Conservation (phyloP, 2,329 filamentous ascomycete species). For the Trichothecium roseum region DNA sequence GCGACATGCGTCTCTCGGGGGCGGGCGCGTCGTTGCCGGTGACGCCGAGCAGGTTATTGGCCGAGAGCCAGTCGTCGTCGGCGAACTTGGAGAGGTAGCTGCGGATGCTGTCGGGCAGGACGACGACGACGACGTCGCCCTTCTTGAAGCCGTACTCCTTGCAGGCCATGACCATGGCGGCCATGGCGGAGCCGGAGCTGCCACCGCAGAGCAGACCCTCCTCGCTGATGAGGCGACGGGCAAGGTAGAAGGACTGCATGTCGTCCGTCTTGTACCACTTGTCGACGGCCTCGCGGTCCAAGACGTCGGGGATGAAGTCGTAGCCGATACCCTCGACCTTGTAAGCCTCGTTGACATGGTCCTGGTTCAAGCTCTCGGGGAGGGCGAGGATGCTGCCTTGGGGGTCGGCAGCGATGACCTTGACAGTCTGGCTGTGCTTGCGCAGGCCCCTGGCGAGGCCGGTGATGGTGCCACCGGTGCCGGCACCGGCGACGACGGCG, state of each 20-base stretch:
- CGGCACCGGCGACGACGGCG: conserved; percentile 81
- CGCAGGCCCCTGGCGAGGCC: conserved; percentile 75
- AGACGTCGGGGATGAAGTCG: conserved; percentile 92
- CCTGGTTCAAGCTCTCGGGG: conserved; percentile 69
- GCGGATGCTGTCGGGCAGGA: conserved; percentile 91
- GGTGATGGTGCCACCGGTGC: conserved; percentile 91
- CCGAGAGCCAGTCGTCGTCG: conserved; percentile 97
- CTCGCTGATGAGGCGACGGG: conserved; percentile 83
- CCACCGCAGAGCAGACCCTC: conserved; percentile 91
- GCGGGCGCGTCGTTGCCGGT: conserved; percentile 23
- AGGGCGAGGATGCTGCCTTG: conserved; percentile 84
- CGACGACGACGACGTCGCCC: conserved; percentile 79
- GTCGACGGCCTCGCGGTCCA: conserved; percentile 71
- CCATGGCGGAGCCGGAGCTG: conserved; percentile 85
- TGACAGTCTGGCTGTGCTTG: conserved; percentile 78
- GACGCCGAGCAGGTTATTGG: conserved; percentile 75
- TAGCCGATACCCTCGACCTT: conserved; percentile 99
- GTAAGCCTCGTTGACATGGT: conserved; percentile 73
- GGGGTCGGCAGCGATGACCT: conserved; percentile 87
- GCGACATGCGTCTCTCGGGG: background rate
- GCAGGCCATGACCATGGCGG: conserved; percentile 66
- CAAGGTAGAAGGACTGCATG: conserved; percentile 78
- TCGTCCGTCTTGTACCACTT: conserved; percentile 99
- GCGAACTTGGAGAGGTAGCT: conserved; percentile 98
- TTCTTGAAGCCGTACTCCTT: conserved; percentile 69